Evolutionary conservation across 305 asterid species (phyloP), one percentile per base, ranked within the genome.

Genomic region (Fraxinus baroniana): DNA sequence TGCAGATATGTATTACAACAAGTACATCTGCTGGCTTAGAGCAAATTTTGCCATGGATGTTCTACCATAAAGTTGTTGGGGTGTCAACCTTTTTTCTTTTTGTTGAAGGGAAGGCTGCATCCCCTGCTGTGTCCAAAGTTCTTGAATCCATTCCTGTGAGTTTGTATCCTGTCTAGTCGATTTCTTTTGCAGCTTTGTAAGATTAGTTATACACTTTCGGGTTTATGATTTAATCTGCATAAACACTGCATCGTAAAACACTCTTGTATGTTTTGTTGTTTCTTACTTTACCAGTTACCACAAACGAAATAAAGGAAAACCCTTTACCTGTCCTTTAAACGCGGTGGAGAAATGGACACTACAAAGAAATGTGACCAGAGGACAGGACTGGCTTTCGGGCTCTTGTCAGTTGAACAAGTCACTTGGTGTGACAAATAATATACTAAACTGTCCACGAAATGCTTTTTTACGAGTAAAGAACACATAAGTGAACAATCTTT

Each of bases 81-180:
- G 93, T 93, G 71, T 88, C 97, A n/a, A 90, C 86, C 1, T 93
- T 93, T 87, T 90, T 93, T 82, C 89, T 93, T 74, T 93, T 93
- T 83, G 97, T 93, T 71, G 97, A 93, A 87, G 97, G 97, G 79
- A 93, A 89, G 82, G 95, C 95, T 60, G 97, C 97, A 78, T 83
- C 95, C 74, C 92, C 94, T 80, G 78, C 89, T 49, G 92, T 93
- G 55, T 88, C 97, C 57, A 90, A 87, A 87, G 95, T 93, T 80
- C 91, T 93, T 81, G 92, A 91, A 87, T 90, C 95, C 82, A 91
- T 91, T 85, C 91, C 90, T 12, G 95, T 93, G 87, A 87, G 94
- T 84, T 82, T 72, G 80, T 49, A 26, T 30, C 68, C 18, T 6
- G 1, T 77, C 76, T 70, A 64, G 26, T 75, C 80, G 28, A 26